phyloP scores from a whole-genome alignment of 1,284 basidiomycete species.

The Agaricales sp. region DNA sequence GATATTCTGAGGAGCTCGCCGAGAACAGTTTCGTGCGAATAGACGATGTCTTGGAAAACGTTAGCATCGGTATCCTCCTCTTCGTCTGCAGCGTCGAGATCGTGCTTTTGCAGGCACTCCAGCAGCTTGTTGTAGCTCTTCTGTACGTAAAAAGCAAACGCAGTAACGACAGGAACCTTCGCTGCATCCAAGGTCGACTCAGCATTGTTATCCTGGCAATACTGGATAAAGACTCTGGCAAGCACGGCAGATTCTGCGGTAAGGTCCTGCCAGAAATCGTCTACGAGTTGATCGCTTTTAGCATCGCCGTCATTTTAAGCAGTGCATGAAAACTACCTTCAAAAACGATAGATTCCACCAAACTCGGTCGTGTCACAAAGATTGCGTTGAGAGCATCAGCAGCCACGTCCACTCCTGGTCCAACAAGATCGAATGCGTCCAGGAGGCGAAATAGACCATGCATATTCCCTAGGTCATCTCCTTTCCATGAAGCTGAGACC shows the following conservation, averaged over 20 bases:
- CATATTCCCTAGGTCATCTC: conserved; percentile 39
- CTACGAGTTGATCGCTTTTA: conserved; percentile 26
- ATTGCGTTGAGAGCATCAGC: conserved; percentile 35
- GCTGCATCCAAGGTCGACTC: conserved; percentile 64
- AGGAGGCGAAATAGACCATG: conserved; percentile 32
- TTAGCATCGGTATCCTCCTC: conserved; percentile 37
- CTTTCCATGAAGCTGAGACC: conserved; percentile 22
- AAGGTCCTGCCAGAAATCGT: conserved; percentile 67
- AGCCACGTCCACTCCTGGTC: conserved; percentile 31
- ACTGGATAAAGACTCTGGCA: conserved; percentile 77
- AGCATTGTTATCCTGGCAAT: conserved; percentile 59
- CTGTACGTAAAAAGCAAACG: conserved; percentile 82
- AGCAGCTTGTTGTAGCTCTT: conserved; percentile 68
- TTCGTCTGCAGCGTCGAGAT: conserved; percentile 26
- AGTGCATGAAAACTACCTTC: conserved; percentile 33
- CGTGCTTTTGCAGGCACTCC: conserved; percentile 33
- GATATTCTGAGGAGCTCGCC: conserved; percentile 78
- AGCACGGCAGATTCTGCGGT: conserved; percentile 81
- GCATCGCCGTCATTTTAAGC: not conserved
- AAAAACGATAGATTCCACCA: conserved; percentile 58
- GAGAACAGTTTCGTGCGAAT: conserved; percentile 64
- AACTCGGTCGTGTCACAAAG: conserved; percentile 28
- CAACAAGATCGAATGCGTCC: conserved; percentile 36
- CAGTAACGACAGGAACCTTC: conserved; percentile 78
- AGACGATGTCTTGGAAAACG: conserved; percentile 37